These are phyloP conservation scores for Hypomontagnella submonticulosa DNA, from an alignment of 495 filamentous ascomycete species.

Conservation along the genomic window DNA sequence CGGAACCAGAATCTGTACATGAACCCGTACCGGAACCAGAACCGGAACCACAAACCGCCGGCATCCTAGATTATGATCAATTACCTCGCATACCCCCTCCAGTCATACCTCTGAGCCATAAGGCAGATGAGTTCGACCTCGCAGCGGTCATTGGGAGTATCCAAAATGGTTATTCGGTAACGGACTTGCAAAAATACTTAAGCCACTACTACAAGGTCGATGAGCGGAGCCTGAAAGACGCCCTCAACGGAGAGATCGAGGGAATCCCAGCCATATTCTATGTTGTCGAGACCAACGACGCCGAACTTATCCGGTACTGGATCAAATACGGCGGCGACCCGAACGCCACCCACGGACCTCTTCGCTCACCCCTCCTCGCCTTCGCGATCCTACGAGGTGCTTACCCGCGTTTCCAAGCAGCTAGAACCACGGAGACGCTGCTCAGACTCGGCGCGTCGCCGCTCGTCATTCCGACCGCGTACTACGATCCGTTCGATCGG, in stretches of 20 bases:
- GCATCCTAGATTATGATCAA: slow-evolving; percentile 26
- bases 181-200: slow-evolving; percentile 41
- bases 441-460: slow-evolving; percentile 55
- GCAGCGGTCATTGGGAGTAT: slow-evolving; percentile 41
- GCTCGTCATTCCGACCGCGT: slow-evolving; percentile 23
- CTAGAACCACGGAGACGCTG: slow-evolving; percentile 53
- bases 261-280: slow-evolving; percentile 60
- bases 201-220: slow-evolving; percentile 36
- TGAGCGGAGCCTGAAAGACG: slow-evolving; percentile 15
- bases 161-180: slow-evolving; percentile 40
- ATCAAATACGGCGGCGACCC: slow-evolving; percentile 52
- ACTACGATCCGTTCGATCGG: slow-evolving; percentile 28
- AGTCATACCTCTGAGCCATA: background rate
- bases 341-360: slow-evolving; percentile 39
- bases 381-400: slow-evolving; percentile 55
- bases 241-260: slow-evolving; percentile 46
- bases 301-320: slow-evolving; percentile 50
- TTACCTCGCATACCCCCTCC: slow-evolving; percentile 28
- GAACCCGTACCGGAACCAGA: too few relatives aligned
- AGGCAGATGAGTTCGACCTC: slow-evolving; percentile 33
- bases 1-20: too few relatives aligned
- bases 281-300: slow-evolving; percentile 54
- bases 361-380: slow-evolving; percentile 55
- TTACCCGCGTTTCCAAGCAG: slow-evolving; percentile 28
- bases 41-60: background rate